These are phyloP conservation scores for Hymenoscyphus fructigenus DNA, from an alignment of 2,329 filamentous ascomycete genomes.

Conservation along the genomic window DNA sequence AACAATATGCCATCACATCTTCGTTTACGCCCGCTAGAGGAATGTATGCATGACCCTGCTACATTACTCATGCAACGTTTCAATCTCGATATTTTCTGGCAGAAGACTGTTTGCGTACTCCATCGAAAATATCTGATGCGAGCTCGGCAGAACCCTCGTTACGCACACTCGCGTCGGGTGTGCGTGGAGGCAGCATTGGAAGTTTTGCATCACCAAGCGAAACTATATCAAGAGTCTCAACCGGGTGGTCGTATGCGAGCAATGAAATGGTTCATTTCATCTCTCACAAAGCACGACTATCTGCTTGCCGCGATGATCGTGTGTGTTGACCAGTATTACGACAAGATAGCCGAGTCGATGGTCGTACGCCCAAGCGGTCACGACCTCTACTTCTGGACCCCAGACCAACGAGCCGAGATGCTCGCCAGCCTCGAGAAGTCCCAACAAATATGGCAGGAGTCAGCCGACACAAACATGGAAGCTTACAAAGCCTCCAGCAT, in stretches of 20 bases:
- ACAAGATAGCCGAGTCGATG: slow-evolving; percentile 44
- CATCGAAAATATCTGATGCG: slow-evolving; percentile 84
- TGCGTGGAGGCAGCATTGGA: slow-evolving; percentile 86
- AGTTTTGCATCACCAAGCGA: slow-evolving; percentile 74
- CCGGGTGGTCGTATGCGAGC: slow-evolving; percentile 68
- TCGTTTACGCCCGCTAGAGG: slow-evolving; percentile 71
- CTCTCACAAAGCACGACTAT: slow-evolving; percentile 81
- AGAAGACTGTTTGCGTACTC: slow-evolving; percentile 85
- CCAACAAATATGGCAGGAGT: slow-evolving; percentile 74
- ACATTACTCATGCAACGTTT: slow-evolving; percentile 84
- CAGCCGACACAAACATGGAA: slow-evolving; percentile 79
- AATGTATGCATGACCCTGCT: slow-evolving; percentile 73
- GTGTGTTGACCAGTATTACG: slow-evolving; percentile 76
- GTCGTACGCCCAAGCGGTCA: slow-evolving; percentile 41
- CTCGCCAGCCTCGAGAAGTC: slow-evolving; percentile 70
- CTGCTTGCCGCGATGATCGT: slow-evolving; percentile 83
- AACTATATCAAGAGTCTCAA: slow-evolving; percentile 72
- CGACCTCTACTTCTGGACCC: slow-evolving; percentile 55
- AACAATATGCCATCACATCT: slow-evolving; percentile 77
- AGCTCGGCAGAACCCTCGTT: slow-evolving; percentile 75
- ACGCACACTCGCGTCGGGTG: slow-evolving; percentile 77
- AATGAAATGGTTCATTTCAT: slow-evolving; percentile 76
- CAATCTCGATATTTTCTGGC: slow-evolving; percentile 79
- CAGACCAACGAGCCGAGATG: slow-evolving; percentile 70
- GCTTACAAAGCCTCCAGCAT: slow-evolving; percentile 82